Evolutionary conservation across 768 basidiomycete genomes (phyloP).

Genomic region (Paxillus ammoniavirescens): DNA sequence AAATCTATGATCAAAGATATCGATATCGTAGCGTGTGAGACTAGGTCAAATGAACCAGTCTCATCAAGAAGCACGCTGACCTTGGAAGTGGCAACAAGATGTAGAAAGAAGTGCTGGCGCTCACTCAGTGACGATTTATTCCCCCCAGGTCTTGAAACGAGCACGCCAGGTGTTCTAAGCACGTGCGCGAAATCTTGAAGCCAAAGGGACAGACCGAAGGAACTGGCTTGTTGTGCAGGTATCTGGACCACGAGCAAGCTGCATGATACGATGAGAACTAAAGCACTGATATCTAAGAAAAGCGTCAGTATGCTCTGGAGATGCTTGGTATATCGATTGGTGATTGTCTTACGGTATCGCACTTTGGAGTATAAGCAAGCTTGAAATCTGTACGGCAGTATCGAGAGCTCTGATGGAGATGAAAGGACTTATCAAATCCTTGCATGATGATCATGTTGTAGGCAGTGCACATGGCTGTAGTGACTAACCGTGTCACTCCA

Average conservation of each 20-base stretch:
- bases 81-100: not conserved
- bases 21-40: not conserved
- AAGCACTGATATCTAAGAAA: not conserved
- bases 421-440: not conserved
- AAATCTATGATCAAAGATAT: not conserved
- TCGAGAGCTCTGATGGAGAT: not conserved
- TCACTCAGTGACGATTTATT: not conserved
- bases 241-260: not conserved
- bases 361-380: not conserved
- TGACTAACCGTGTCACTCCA: not conserved
- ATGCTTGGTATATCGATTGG: too few relatives aligned
- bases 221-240: too few relatives aligned
- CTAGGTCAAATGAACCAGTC: not conserved
- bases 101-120: not conserved
- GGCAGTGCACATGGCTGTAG: not conserved
- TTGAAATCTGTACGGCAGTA: not conserved
- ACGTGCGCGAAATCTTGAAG: not conserved
- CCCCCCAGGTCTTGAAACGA: not conserved
- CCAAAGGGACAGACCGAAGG: not conserved
- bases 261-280: not conserved
- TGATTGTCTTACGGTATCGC: not conserved
- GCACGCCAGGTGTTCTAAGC: not conserved
- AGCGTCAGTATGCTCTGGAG: not conserved
- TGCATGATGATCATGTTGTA: not conserved
- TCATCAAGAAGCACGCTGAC: not conserved